A percentile compares a stretch with the other conserved stretches of the same genome.
Conservation (phyloP, 2,329 filamentous ascomycete genomes). For the Endocalyx cinctus region DNA sequence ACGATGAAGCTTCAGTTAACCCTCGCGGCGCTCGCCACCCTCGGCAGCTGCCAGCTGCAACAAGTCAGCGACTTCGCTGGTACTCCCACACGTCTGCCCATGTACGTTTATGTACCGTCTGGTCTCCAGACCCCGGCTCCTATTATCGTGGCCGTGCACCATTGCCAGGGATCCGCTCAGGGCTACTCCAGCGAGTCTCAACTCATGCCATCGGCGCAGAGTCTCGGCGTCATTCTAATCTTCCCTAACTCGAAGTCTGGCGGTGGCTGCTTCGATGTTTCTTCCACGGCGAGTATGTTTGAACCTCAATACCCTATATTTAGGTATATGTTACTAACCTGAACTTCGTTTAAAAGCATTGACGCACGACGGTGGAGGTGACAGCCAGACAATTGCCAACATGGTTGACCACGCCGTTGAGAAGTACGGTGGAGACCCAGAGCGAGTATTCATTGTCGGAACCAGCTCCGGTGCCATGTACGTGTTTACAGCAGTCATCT, state of each 20-base stretch:
- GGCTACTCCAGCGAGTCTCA: conserved; percentile 46
- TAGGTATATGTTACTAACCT: not conserved
- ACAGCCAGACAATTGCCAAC: conserved; percentile 34
- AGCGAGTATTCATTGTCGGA: conserved; percentile 22
- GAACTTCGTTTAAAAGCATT: conserved; percentile 6
- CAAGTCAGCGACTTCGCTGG: conserved; percentile 28
- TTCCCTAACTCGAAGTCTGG: conserved; percentile 38
- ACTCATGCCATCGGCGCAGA: conserved; percentile 49
- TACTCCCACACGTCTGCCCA: conserved; percentile 28
- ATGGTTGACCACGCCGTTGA: conserved; percentile 30
- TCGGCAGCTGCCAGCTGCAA: conserved; percentile 23
- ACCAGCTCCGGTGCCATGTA: conserved; percentile 27
- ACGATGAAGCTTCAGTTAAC: conserved; percentile 15
- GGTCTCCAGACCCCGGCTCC: conserved; percentile 28
- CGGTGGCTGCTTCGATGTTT: conserved; percentile 56
- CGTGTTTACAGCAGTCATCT: not conserved
- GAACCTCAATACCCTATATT: not conserved
- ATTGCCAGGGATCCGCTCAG: conserved; percentile 50
- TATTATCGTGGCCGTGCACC: conserved; percentile 52
- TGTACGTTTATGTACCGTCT: conserved; percentile 29
- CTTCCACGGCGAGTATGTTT: conserved; percentile 36
- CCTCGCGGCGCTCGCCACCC: conserved; percentile 19
- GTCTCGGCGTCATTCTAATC: conserved; percentile 50
- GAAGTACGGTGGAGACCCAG: conserved; percentile 28
- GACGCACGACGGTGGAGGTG: conserved; percentile 33